Base-by-base conservation (phyloP, 2,329 filamentous ascomycete species). In the Colletotrichum australisinense region DNA sequence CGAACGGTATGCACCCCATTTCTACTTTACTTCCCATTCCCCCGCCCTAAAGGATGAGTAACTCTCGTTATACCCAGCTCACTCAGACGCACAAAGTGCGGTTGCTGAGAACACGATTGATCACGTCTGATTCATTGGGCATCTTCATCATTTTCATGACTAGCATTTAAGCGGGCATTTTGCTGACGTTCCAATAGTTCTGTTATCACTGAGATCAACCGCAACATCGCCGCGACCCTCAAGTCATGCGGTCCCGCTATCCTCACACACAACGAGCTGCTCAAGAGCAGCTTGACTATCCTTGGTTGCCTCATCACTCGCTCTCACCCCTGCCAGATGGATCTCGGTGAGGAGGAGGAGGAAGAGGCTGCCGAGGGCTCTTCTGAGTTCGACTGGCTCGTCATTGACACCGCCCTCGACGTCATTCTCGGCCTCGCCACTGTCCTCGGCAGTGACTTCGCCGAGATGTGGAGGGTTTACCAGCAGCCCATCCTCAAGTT, bases 31-130 rank as follows among this genome's bases (percentile, higher is more conserved):
- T 69, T 70, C 69, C 75, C 69, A 53, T n/a, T 19, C 42, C 42
- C 42, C 55, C 68, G 68, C 73, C 80, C 82, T 81, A 85, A 80
- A 92, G 95, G 95, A 98, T 98, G 95, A 98, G 85, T 88, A 90
- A 87, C 84, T 87, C 91, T 92, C 94, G 94, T 95, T 95, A 96
- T 90, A 96, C 96, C 95, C 95, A 98, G 95, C 95, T 98, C 96
- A 98, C 95, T 98, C 94, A 94, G 93, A 98, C 93, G 92, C 94
- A 90, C 86, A 86, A 89, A 86, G 86, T 91, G 93, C 91, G 91
- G 86, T 92, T 97, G 95, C 93, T 95, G 94, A 92, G 92, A 97
- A 97, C 85, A 87, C 95, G 84, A 84, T 76, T 83, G 79, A 85
- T 85, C 83, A 80, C 80, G 79, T 76, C 81, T 83, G 80, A 82